Conservation (phyloP, 106 monocot species). For the Cymbidium sinense region DNA sequence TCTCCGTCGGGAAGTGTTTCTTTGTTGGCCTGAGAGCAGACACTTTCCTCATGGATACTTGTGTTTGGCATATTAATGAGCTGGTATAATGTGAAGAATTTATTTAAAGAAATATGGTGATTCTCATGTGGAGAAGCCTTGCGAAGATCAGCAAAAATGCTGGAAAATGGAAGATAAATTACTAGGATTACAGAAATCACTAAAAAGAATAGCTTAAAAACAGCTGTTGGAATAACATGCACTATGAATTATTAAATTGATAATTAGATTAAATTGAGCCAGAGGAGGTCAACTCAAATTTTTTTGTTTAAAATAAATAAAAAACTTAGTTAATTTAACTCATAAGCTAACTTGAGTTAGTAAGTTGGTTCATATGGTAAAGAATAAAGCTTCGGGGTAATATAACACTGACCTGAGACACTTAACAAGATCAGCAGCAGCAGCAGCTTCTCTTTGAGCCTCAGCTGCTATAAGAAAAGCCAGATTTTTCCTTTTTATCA, state of each 20-base stretch:
- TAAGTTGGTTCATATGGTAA: neutral
- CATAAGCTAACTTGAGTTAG: neutral
- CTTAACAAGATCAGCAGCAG: constrained; percentile 65
- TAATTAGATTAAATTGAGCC: too few species aligned
- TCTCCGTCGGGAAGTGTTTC: constrained; percentile 10
- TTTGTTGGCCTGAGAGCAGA: constrained; percentile 8
- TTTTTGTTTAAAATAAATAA: neutral
- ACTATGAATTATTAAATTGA: too few species aligned
- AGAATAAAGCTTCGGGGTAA: neutral
- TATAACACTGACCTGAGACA: constrained; percentile 49
- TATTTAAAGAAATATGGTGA: constrained; percentile 47
- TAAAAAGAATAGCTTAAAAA: neutral
- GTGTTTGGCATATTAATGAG: constrained; percentile 42
- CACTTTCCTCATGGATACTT: constrained; percentile 13
- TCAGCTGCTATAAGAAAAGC: constrained; percentile 67
- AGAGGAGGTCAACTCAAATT: too few species aligned
- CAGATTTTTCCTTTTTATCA: constrained; percentile 62
- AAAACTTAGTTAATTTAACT: neutral
- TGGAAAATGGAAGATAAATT: constrained; percentile 19
- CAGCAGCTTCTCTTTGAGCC: constrained; percentile 83
- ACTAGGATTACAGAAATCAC: neutral
- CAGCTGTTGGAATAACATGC: neutral
- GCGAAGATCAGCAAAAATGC: constrained; percentile 71
- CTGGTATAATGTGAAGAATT: constrained; percentile 69
- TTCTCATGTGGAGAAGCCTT: constrained; percentile 32